These are phyloP conservation scores for Leptographium radiaticola DNA, from an alignment of 2,329 filamentous ascomycete species.

Conservation along the genomic window DNA sequence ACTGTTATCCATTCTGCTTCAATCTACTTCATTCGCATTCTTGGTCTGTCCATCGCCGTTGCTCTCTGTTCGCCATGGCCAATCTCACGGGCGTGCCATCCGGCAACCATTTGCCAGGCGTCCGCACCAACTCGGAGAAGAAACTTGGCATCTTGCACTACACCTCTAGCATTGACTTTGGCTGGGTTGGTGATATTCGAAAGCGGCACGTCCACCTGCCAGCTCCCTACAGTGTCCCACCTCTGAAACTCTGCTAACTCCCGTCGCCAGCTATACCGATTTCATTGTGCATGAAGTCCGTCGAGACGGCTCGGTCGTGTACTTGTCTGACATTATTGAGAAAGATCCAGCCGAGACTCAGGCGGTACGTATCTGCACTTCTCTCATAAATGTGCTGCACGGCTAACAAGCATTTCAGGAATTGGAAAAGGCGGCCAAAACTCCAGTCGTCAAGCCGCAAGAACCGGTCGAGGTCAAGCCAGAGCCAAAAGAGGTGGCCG, in stretches of 20 bases:
- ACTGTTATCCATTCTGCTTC: background rate
- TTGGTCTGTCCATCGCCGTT: background rate
- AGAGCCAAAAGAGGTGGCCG: background rate
- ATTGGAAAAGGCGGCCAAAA: background rate
- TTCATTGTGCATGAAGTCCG: constrained; percentile 86
- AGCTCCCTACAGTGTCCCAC: background rate
- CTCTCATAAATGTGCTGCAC: background rate
- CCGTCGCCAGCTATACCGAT: constrained; percentile 57
- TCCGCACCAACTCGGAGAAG: constrained; percentile 19
- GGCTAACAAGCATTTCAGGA: background rate
- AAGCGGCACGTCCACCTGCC: constrained; percentile 23
- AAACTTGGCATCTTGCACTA: constrained; percentile 28
- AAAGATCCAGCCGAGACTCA: background rate
- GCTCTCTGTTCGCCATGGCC: constrained; percentile 2
- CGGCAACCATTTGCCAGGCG: constrained; percentile 14
- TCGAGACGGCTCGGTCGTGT: constrained; percentile 61
- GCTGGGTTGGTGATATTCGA: constrained; percentile 30
- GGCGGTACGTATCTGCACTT: background rate
- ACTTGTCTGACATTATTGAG: constrained; percentile 34
- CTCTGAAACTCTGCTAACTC: constrained; percentile 5
- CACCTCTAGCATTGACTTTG: constrained; percentile 24
- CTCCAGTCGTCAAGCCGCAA: background rate
- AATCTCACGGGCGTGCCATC: constrained; percentile 1
- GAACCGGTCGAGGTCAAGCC: background rate
- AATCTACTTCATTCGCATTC: background rate